These are phyloP conservation scores for Flaveria ramosissima DNA, from an alignment of 129 eudicot species.

Conservation along the genomic window DNA sequence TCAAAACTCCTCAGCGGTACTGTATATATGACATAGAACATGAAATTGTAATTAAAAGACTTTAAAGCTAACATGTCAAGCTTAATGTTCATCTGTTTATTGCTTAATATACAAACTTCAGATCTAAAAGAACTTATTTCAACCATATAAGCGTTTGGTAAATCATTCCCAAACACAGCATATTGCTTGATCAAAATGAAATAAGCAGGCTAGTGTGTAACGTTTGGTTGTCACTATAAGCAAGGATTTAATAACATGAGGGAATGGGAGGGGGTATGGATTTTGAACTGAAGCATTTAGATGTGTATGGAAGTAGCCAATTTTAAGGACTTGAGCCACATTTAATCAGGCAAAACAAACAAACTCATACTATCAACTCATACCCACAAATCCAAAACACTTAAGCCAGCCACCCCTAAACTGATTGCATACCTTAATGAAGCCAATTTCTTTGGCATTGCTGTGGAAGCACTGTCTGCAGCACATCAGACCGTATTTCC, in stretches of 20 bases:
- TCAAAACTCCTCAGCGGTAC: conserved; percentile 34
- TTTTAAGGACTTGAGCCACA: too few relatives aligned
- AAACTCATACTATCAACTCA: background rate
- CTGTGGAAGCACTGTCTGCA: conserved; percentile 75
- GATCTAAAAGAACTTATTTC: too few relatives aligned
- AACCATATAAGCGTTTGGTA: too few relatives aligned
- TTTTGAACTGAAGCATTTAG: background rate
- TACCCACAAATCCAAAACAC: too few relatives aligned
- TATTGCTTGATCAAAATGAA: too few relatives aligned
- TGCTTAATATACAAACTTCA: too few relatives aligned
- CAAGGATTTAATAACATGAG: background rate
- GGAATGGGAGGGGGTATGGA: background rate
- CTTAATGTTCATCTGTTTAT: too few relatives aligned
- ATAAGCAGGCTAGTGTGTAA: too few relatives aligned
- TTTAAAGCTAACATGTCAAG: background rate
- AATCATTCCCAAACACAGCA: too few relatives aligned
- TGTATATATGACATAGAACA: conserved; percentile 15
- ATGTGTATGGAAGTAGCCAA: background rate
- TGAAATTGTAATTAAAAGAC: background rate
- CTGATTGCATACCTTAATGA: conserved; percentile 51
- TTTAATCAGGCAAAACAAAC: too few relatives aligned
- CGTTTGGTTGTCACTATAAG: too few relatives aligned
- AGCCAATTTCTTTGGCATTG: conserved; percentile 72
- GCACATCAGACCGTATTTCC: conserved; percentile 69
- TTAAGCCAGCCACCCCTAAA: too few relatives aligned